phyloP scores from a whole-genome alignment of 768 basidiomycete species.

The Cystofilobasidium bisporidii region DNA sequence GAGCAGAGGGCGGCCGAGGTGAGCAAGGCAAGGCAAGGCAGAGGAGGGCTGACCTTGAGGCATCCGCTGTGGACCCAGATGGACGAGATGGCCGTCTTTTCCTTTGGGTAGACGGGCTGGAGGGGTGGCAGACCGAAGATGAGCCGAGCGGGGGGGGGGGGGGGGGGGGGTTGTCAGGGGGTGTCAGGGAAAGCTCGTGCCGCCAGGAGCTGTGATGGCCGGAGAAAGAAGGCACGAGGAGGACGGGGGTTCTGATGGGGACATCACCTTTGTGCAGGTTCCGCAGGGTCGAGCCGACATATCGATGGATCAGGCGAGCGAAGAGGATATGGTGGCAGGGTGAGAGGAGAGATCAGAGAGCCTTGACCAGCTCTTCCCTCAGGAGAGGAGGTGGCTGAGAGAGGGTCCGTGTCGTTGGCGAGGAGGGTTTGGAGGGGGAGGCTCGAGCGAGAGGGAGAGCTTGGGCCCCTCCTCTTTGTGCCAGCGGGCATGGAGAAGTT shows the following conservation, averaged over 20 bases:
- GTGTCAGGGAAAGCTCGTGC: not conserved
- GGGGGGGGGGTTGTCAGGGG: too few species aligned
- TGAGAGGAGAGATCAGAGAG: too few species aligned
- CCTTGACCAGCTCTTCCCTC: too few species aligned
- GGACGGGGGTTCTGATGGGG: too few species aligned
- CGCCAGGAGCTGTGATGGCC: not conserved
- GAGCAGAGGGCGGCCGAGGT: not conserved
- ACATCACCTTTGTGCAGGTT: conserved; percentile 13
- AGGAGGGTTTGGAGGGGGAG: too few species aligned
- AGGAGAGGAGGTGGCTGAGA: too few species aligned
- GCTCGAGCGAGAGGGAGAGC: too few species aligned
- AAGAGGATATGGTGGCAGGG: too few species aligned
- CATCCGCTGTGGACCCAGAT: conserved; percentile 13
- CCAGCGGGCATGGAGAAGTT: too few species aligned
- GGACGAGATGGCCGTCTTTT: conserved; percentile 18
- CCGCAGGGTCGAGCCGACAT: conserved; percentile 14
- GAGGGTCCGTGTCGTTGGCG: too few species aligned
- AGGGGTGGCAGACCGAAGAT: not conserved
- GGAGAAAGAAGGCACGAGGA: not conserved
- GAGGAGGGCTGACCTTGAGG: conserved; percentile 9
- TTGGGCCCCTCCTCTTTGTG: too few species aligned
- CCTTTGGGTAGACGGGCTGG: conserved; percentile 22
- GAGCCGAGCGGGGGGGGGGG: not conserved
- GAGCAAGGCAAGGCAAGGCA: not conserved
- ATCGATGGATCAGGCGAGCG: too few species aligned